Percentiles rank a stretch among this genome's conserved stretches.
These are phyloP conservation scores for Mucor indicus DNA, from an alignment of 371 early-diverging fungal genomes.

Conservation along the genomic window DNA sequence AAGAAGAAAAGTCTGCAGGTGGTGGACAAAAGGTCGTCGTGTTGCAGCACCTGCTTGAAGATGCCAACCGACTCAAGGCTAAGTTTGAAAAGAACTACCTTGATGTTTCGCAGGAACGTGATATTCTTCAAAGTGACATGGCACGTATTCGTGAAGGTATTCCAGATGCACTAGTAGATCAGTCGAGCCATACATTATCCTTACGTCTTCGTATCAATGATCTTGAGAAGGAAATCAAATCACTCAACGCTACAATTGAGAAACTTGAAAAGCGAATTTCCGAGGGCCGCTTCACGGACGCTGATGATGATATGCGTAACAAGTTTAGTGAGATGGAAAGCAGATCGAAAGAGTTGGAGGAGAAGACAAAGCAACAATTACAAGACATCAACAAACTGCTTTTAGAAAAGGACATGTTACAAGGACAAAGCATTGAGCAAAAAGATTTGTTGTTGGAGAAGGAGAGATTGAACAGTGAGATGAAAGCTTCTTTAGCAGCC, in stretches of 20 bases:
- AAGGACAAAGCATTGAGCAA: slow-evolving; percentile 52
- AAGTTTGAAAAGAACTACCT: slow-evolving; percentile 76
- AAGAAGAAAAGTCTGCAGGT: slow-evolving; percentile 55
- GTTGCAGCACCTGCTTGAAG: slow-evolving; percentile 70
- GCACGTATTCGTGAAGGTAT: slow-evolving; percentile 58
- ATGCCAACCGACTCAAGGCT: slow-evolving; percentile 65
- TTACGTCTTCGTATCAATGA: slow-evolving; percentile 40
- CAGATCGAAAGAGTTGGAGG: slow-evolving; percentile 54
- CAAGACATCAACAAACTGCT: slow-evolving; percentile 64
- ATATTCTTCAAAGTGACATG: slow-evolving; percentile 73
- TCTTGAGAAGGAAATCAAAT: slow-evolving; percentile 44
- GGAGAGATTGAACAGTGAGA: slow-evolving; percentile 57
- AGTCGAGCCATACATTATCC: slow-evolving; percentile 31
- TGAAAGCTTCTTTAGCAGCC: slow-evolving; percentile 67
- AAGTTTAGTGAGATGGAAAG: slow-evolving; percentile 28
- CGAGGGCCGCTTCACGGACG: slow-evolving; percentile 36
- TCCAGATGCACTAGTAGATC: slow-evolving; percentile 39
- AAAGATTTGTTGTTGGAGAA: slow-evolving; percentile 52
- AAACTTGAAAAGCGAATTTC: slow-evolving; percentile 31
- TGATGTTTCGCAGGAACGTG: slow-evolving; percentile 64
- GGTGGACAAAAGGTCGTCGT: slow-evolving; percentile 54
- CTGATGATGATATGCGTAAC: slow-evolving; percentile 25
- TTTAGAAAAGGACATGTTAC: slow-evolving; percentile 64
- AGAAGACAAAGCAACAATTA: slow-evolving; percentile 59
- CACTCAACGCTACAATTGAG: slow-evolving; percentile 24